These are phyloP conservation scores for Tanacetum coccineum DNA, from an alignment of 129 eudicot genomes.

Conservation along the genomic window DNA sequence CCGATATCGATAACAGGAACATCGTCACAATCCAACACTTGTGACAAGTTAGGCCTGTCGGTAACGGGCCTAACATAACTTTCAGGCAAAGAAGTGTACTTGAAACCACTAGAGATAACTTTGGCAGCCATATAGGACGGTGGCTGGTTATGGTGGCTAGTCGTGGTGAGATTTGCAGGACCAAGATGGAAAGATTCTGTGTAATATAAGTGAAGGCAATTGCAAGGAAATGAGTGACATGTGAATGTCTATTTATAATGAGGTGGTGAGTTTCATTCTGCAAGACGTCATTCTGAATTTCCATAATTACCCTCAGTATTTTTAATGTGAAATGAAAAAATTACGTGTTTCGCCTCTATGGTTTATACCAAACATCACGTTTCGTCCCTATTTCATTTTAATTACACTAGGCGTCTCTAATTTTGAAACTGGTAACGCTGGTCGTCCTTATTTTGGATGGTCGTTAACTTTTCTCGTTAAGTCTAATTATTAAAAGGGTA, in stretches of 20 bases:
- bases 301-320: no score
- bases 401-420: no score
- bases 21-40: conserved; percentile 44
- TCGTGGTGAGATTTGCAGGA: conserved; percentile 23
- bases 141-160: not conserved
- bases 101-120: conserved; percentile 61
- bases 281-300: no score
- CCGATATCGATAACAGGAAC: conserved; percentile 72
- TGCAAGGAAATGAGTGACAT: conserved; percentile 34
- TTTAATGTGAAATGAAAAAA: no score
- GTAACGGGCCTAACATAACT: conserved; percentile 77
- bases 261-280: no score
- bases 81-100: conserved; percentile 43
- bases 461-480: no score
- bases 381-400: no score
- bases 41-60: conserved; percentile 64
- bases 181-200: conserved; percentile 3
- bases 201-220: conserved; percentile 13
- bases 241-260: conserved; percentile 14
- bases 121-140: conserved; percentile 40
- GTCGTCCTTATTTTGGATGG: no score
- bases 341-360: no score
- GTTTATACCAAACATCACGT: no score
- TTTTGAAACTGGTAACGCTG: no score
- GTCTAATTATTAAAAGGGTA: no score